Evolutionary conservation across 2,329 filamentous ascomycete species (phyloP).

Genomic region (Apiospora rasikravindrae): DNA sequence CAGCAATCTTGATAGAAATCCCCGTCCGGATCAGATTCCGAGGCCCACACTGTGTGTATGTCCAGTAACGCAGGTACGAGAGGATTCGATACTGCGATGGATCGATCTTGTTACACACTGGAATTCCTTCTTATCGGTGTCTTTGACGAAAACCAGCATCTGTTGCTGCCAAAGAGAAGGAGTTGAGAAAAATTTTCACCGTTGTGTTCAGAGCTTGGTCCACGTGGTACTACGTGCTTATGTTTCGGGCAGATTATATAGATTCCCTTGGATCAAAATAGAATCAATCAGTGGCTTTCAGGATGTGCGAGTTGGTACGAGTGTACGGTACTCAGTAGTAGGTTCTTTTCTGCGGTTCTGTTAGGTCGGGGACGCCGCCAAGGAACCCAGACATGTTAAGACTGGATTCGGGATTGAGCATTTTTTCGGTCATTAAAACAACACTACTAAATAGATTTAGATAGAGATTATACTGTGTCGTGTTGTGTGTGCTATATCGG

Average conservation of each 20-base stretch:
- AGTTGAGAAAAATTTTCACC: neutral
- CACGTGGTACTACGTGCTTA: conserved; percentile 15
- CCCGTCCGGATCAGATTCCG: conserved; percentile 9
- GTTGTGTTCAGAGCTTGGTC: conserved; percentile 16
- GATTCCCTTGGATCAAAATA: conserved; percentile 17
- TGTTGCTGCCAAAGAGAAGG: neutral
- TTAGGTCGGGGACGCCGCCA: neutral
- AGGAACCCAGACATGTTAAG: neutral
- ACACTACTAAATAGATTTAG: neutral
- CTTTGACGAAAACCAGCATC: neutral
- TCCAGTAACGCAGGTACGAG: neutral
- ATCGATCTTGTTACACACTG: conserved; percentile 1
- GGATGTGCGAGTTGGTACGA: neutral
- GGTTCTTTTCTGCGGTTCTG: neutral
- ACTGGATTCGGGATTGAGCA: conserved; percentile 15
- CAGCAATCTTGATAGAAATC: conserved; percentile 6
- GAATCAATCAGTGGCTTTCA: neutral
- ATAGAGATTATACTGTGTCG: neutral
- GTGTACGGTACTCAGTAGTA: neutral
- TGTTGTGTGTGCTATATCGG: neutral
- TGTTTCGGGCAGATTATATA: conserved; percentile 14
- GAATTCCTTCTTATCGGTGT: conserved; percentile 5
- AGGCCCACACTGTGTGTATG: conserved; percentile 8
- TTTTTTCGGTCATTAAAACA: neutral
- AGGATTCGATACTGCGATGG: conserved; percentile 2